Evolutionary conservation across 495 filamentous ascomycete species (phyloP).

Genomic region (Penicillium daleae): DNA sequence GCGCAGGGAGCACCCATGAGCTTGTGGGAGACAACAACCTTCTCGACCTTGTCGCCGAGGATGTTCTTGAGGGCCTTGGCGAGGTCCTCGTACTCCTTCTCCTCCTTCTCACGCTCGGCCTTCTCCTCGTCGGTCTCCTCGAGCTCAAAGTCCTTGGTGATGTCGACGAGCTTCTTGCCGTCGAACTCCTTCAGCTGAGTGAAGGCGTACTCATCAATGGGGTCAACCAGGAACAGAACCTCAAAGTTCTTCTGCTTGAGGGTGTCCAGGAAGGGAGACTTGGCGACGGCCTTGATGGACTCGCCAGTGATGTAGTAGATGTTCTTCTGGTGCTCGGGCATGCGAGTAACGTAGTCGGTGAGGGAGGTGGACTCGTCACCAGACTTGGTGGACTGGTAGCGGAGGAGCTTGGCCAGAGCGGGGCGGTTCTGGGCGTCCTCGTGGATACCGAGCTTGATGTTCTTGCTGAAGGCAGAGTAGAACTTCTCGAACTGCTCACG

Average conservation of each 20-base stretch:
- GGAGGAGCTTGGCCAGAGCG: constrained; percentile 93
- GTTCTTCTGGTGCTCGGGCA: constrained; percentile 99
- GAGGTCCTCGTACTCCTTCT: constrained; percentile 95
- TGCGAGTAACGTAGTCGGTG: constrained; percentile 94
- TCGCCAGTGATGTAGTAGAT: constrained; percentile 99
- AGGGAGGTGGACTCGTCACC: constrained; percentile 95
- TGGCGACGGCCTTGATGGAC: constrained; percentile 94
- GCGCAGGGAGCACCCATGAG: constrained; percentile 93
- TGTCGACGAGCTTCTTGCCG: constrained; percentile 99
- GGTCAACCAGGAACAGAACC: constrained; percentile 98
- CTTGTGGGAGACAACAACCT: constrained; percentile 99
- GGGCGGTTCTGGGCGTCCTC: constrained; percentile 98
- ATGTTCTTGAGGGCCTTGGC: constrained; percentile 98
- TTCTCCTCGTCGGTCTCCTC: constrained; percentile 99
- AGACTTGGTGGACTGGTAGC: constrained; percentile 98
- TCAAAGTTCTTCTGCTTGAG: constrained; percentile 99
- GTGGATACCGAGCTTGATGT: constrained; percentile 99
- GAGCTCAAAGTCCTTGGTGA: constrained; percentile 99
- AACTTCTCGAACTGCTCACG: constrained; percentile 99
- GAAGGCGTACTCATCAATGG: constrained; percentile 99
- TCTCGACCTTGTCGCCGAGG: constrained; percentile 99
- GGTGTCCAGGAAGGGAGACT: constrained; percentile 98
- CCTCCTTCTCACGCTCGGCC: constrained; percentile 90
- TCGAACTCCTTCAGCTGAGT: constrained; percentile 99
- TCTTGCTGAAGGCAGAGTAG: constrained; percentile 99